A percentile compares a stretch with the other conserved stretches of the same genome.
These are phyloP conservation scores for Neoboletus subvelutipes DNA, from an alignment of 768 basidiomycete genomes.

Conservation along the genomic window DNA sequence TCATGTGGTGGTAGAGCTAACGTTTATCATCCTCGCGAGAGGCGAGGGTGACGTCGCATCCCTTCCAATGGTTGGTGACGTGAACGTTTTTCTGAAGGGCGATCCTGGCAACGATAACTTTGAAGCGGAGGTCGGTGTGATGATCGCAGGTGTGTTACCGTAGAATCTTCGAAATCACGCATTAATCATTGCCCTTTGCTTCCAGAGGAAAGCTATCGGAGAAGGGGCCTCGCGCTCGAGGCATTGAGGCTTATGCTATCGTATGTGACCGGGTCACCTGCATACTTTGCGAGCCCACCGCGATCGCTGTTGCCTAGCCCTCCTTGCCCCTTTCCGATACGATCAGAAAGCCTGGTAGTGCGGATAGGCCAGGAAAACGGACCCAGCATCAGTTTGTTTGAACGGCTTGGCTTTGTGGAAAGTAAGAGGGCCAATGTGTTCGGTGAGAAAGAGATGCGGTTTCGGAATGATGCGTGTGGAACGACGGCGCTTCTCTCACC, in stretches of 20 bases:
- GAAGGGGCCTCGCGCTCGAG: constrained; percentile 63
- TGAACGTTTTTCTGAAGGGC: constrained; percentile 84
- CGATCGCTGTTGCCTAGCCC: constrained; percentile 23
- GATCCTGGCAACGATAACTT: constrained; percentile 41
- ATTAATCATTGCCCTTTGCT: neutral
- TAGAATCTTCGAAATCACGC: neutral
- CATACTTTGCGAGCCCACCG: constrained; percentile 11
- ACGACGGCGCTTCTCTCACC: constrained; percentile 5
- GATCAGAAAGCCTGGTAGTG: constrained; percentile 53
- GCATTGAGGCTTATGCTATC: constrained; percentile 65
- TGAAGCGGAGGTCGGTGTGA: constrained; percentile 86
- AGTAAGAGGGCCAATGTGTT: constrained; percentile 74
- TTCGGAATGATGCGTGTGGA: neutral
- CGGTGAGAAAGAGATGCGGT: constrained; percentile 79
- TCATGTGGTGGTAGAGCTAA: constrained; percentile 55
- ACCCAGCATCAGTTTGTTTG: constrained; percentile 71
- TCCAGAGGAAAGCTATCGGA: constrained; percentile 63
- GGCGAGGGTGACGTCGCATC: constrained; percentile 30
- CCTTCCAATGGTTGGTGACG: constrained; percentile 84
- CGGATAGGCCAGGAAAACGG: constrained; percentile 70
- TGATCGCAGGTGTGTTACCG: constrained; percentile 74
- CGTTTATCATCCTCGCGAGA: constrained; percentile 79
- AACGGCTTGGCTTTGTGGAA: constrained; percentile 70
- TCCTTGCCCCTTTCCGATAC: constrained; percentile 43
- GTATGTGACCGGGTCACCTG: constrained; percentile 57